Conservation (phyloP, 257 asterid genomes). For the Solanum chmielewskii region DNA sequence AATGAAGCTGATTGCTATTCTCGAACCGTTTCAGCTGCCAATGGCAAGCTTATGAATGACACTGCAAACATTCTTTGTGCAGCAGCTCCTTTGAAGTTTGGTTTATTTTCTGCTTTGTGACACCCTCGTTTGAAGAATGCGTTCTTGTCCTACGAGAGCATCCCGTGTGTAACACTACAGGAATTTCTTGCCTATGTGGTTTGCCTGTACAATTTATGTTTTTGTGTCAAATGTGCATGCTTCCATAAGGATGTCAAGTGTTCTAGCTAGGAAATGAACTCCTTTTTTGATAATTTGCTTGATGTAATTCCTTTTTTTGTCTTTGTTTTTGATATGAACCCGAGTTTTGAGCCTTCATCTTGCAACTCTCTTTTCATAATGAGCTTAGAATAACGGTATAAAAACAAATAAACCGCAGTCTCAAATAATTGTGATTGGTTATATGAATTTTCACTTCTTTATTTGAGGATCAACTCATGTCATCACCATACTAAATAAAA, state of each 20-base stretch:
- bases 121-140: not conserved
- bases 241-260: not conserved
- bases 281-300: not conserved
- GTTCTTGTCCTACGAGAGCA: not conserved
- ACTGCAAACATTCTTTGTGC: conserved; percentile 24
- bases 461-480: not conserved
- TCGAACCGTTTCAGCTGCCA: conserved; percentile 23
- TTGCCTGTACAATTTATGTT: not conserved
- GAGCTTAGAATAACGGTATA: not conserved
- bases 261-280: not conserved
- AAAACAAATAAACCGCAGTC: not conserved
- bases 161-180: not conserved
- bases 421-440: not conserved
- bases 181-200: not conserved
- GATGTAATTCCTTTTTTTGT: not conserved
- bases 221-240: not conserved
- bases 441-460: not conserved
- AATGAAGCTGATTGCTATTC: conserved; percentile 35
- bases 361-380: not conserved
- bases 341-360: not conserved
- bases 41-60: conserved; percentile 31
- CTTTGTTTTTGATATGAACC: not conserved
- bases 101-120: not conserved
- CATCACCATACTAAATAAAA: not conserved
- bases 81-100: conserved; percentile 3